Evolutionary conservation across 148 eudicot genomes (phyloP).

Genomic region (Selenicereus undatus): DNA sequence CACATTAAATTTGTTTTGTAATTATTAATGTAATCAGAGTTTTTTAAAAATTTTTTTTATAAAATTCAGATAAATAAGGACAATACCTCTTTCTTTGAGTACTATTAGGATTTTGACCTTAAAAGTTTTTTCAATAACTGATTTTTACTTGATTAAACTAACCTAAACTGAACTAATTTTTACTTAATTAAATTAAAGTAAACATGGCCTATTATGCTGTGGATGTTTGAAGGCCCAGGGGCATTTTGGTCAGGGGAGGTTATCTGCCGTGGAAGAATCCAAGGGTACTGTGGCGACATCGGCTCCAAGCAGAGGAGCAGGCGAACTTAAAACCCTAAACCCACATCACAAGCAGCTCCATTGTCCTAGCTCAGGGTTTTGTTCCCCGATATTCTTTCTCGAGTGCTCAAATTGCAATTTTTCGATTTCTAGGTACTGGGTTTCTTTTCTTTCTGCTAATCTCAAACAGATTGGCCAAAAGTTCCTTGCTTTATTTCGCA

Average conservation of each 20-base stretch:
- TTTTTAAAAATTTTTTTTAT: no score
- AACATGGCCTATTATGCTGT: no score
- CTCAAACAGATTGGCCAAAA: not conserved
- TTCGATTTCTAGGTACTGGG: slow-evolving; percentile 8
- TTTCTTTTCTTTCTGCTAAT: slow-evolving; percentile 3
- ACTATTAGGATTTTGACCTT: no score
- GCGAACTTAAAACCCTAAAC: slow-evolving; percentile 15
- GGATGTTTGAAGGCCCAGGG: not conserved
- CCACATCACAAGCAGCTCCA: not conserved
- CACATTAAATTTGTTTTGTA: no score
- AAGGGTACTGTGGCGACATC: not conserved
- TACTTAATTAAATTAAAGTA: no score
- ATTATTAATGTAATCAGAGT: no score
- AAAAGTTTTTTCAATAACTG: no score
- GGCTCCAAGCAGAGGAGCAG: not conserved
- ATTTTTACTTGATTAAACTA: no score
- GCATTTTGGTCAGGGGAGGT: not conserved
- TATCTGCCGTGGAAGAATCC: not conserved
- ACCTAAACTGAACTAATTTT: no score
- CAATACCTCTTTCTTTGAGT: no score
- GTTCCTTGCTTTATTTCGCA: not conserved
- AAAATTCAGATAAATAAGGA: no score
- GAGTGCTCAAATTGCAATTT: slow-evolving; percentile 8
- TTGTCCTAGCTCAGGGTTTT: not conserved
- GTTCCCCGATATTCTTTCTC: not conserved